phyloP scores from a whole-genome alignment of 1,139 yeast genomes.

The Taiozyma onychis region DNA sequence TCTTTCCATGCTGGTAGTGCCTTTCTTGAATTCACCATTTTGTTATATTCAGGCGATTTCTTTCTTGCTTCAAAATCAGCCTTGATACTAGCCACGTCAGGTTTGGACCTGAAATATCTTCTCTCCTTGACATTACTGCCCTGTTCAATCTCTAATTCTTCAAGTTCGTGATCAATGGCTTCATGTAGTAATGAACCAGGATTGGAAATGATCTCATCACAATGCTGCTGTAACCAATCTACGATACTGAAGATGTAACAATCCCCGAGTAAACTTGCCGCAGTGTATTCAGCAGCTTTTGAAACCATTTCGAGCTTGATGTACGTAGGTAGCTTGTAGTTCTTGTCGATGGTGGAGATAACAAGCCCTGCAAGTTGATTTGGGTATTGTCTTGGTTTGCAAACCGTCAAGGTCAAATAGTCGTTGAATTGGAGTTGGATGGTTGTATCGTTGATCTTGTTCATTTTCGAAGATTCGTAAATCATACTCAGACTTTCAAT shows the following conservation, averaged over 20 bases:
- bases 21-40: conserved; percentile 41
- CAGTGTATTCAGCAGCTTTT: conserved; percentile 39
- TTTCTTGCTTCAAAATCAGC: conserved; percentile 24
- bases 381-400: conserved; percentile 52
- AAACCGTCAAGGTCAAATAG: conserved; percentile 43
- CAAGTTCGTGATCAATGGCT: conserved; percentile 1
- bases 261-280: conserved; percentile 51
- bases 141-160: conserved; percentile 4
- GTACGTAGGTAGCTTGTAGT: conserved; percentile 58
- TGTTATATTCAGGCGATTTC: conserved; percentile 23
- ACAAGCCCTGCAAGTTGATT: conserved; percentile 56
- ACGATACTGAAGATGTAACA: conserved; percentile 58
- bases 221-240: conserved; percentile 72
- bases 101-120: conserved; percentile 15
- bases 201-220: conserved; percentile 49
- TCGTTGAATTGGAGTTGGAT: conserved; percentile 16
- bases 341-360: conserved; percentile 40
- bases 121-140: conserved; percentile 6
- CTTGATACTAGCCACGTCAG: conserved; percentile 27
- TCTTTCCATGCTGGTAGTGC: conserved; percentile 82
- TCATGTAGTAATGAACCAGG: conserved; percentile 63
- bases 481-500: conserved; percentile 61
- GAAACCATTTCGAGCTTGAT: conserved; percentile 61
- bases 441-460: conserved; percentile 22
- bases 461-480: conserved; percentile 35